Evolutionary conservation across 306 rosid genomes (phyloP).

Genomic region (Castanea crenata): DNA sequence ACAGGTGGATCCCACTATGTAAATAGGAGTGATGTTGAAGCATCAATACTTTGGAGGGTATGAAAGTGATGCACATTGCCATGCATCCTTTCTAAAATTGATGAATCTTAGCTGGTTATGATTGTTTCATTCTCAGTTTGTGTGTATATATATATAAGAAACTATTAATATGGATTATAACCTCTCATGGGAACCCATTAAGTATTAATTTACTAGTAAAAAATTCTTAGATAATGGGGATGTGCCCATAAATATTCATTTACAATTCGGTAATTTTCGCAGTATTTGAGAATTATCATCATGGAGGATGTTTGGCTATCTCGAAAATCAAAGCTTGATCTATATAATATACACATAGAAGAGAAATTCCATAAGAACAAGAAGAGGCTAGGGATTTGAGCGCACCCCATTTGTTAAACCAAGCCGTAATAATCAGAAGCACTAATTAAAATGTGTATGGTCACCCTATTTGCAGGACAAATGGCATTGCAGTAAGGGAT

Average conservation of each 20-base stretch:
- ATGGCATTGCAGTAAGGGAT: background rate
- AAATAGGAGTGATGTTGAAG: background rate
- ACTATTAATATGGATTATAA: too few species aligned
- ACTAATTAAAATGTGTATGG: too few species aligned
- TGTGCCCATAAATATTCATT: background rate
- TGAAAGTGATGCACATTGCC: background rate
- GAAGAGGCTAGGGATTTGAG: background rate
- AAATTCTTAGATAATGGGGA: background rate
- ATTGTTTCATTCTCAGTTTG: background rate
- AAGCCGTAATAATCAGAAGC: too few species aligned
- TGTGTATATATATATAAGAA: too few species aligned
- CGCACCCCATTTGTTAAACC: background rate
- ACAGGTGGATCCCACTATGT: too few species aligned
- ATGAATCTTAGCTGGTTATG: background rate
- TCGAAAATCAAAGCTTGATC: background rate
- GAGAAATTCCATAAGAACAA: background rate
- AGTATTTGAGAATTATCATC: background rate
- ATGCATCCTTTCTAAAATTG: background rate
- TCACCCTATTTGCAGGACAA: too few species aligned
- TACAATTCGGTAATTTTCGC: background rate
- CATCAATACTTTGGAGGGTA: background rate
- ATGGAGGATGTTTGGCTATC: constrained; percentile 24
- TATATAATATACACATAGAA: background rate
- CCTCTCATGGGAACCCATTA: background rate
- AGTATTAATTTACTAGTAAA: background rate